A percentile compares a stretch with the other conserved stretches of the same genome.
phyloP scores from a whole-genome alignment of 2,329 filamentous ascomycete species.

The Graphium sp. region DNA sequence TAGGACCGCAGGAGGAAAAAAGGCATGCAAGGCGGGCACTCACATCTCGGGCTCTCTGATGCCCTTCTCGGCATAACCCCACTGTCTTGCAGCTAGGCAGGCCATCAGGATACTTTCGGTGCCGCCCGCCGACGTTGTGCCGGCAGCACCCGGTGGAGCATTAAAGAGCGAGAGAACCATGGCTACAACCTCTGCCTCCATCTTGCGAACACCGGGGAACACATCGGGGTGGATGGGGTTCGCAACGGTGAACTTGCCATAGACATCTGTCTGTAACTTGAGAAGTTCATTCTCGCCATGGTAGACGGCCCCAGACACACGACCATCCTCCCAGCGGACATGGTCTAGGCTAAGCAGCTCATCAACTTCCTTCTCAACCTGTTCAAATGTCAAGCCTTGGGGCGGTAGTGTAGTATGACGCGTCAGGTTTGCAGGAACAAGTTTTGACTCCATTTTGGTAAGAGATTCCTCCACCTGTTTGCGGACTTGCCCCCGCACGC shows the following conservation, averaged over 20 bases:
- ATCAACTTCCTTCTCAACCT: slow-evolving; percentile 63
- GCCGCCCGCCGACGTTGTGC: slow-evolving; percentile 80
- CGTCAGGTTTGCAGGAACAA: slow-evolving; percentile 57
- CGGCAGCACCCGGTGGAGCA: slow-evolving; percentile 68
- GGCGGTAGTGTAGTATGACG: slow-evolving; percentile 64
- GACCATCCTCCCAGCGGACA: slow-evolving; percentile 91
- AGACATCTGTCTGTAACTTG: slow-evolving; percentile 79
- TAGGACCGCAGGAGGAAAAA: background rate
- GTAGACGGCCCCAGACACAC: slow-evolving; percentile 88
- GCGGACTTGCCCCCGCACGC: slow-evolving; percentile 72
- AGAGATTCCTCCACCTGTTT: slow-evolving; percentile 70
- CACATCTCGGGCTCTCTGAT: slow-evolving; percentile 92
- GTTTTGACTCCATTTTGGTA: slow-evolving; percentile 65
- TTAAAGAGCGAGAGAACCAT: slow-evolving; percentile 91
- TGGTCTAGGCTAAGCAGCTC: slow-evolving; percentile 76
- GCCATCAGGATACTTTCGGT: slow-evolving; percentile 97
- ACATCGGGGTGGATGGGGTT: slow-evolving; percentile 98
- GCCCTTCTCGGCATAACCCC: slow-evolving; percentile 69
- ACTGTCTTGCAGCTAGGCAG: slow-evolving; percentile 76
- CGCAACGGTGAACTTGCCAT: slow-evolving; percentile 82
- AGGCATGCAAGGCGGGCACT: slow-evolving; percentile 13
- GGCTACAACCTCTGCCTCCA: slow-evolving; percentile 94
- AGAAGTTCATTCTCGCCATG: slow-evolving; percentile 75
- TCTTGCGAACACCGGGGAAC: slow-evolving; percentile 94
- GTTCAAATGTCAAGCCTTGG: slow-evolving; percentile 67